Evolutionary conservation across 345 rosid genomes (phyloP).

Genomic region (Eucalyptus leucophloia): DNA sequence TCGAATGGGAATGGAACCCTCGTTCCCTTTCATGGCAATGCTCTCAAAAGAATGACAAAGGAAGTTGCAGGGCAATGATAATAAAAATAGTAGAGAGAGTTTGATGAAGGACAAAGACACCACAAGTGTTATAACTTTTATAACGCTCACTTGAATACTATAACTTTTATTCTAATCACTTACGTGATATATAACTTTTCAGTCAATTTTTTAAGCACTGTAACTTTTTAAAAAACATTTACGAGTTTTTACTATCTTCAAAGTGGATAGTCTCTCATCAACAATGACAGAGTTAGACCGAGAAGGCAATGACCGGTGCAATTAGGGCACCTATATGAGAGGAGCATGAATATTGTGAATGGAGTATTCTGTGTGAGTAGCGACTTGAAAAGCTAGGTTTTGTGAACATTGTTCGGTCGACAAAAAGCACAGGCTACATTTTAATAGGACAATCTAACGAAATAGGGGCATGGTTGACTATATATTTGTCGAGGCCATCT

Average conservation of each 20-base stretch:
- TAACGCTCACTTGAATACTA: accelerated
- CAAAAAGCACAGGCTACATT: background rate
- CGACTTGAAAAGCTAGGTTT: background rate
- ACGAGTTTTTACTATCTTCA: background rate
- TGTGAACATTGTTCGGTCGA: background rate
- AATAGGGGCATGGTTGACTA: background rate
- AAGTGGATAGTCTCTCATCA: background rate
- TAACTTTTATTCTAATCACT: accelerated
- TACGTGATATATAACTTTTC: too few species aligned
- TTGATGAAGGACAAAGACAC: accelerated
- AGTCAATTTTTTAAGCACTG: background rate
- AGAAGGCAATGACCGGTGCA: background rate
- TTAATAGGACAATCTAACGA: background rate
- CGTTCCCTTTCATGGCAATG: background rate
- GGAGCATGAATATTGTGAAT: background rate
- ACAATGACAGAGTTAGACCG: background rate
- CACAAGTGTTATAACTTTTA: too few species aligned
- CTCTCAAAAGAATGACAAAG: background rate
- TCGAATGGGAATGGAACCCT: background rate
- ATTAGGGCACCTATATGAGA: background rate
- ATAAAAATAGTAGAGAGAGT: background rate
- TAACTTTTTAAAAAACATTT: background rate
- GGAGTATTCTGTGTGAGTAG: background rate
- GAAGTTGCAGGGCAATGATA: background rate
- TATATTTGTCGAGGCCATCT: background rate